These are phyloP conservation scores for Huiozyma naganishii DNA, from an alignment of 805 yeast genomes.

Conservation along the genomic window DNA sequence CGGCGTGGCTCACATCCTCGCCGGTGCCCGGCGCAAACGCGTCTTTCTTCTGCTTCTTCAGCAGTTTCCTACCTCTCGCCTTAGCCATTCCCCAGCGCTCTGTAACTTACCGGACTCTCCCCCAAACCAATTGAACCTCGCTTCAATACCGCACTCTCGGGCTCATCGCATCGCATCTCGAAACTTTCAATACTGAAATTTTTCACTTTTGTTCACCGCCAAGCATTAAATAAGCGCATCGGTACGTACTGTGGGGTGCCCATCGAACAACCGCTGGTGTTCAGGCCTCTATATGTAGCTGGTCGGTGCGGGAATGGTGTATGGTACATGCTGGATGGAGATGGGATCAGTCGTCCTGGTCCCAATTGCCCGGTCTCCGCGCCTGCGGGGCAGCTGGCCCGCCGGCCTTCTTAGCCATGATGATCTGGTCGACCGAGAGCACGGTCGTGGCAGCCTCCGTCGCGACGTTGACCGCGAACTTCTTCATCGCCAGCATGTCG, in stretches of 20 bases:
- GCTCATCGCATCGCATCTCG: slow-evolving; percentile 14
- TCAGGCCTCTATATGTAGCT: too few relatives aligned
- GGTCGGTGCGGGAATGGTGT: background rate
- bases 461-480: slow-evolving; percentile 82
- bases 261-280: too few relatives aligned
- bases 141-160: background rate
- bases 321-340: background rate
- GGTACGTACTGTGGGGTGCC: too few relatives aligned
- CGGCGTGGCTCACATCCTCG: slow-evolving; percentile 1
- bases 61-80: slow-evolving; percentile 35
- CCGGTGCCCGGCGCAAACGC: slow-evolving; percentile 12
- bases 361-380: slow-evolving; percentile 91
- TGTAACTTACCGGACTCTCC: background rate
- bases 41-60: slow-evolving; percentile 21
- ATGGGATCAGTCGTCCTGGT: slow-evolving; percentile 60
- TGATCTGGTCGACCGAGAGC: slow-evolving; percentile 82
- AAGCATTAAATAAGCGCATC: too few relatives aligned
- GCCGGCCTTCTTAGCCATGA: slow-evolving; percentile 98
- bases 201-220: background rate
- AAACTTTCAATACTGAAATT: slow-evolving; percentile 2
- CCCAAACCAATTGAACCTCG: background rate
- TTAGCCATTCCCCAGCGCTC: slow-evolving; percentile 14
- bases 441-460: slow-evolving; percentile 86
- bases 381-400: slow-evolving; percentile 89
- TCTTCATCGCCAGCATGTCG: slow-evolving; percentile 72